Percentiles rank a stretch among this genome's conserved stretches.
These are phyloP conservation scores for Fusarium sp. DNA, from an alignment of 2,329 filamentous ascomycete species.

Conservation along the genomic window DNA sequence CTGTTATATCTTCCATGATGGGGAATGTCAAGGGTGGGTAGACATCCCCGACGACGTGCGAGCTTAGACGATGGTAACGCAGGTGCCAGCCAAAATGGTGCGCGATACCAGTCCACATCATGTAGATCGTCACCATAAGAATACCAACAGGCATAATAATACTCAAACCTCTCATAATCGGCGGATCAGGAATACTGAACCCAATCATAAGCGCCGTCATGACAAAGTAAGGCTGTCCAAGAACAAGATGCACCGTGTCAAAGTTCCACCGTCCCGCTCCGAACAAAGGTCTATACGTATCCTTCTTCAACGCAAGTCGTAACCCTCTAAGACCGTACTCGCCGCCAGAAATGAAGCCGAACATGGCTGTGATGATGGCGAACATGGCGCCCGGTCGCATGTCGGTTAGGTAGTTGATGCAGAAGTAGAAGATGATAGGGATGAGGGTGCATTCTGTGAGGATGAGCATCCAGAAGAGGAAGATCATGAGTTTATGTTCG, in stretches of 20 bases:
- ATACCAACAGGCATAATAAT: constrained; percentile 37
- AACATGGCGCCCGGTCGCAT: constrained; percentile 50
- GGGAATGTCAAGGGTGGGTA: constrained; percentile 26
- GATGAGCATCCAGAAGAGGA: constrained; percentile 42
- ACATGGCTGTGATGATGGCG: constrained; percentile 61
- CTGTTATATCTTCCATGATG: constrained; percentile 34
- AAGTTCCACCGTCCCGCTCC: constrained; percentile 25
- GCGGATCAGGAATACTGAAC: constrained; percentile 32
- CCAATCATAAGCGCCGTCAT: constrained; percentile 39
- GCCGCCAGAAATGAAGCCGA: constrained; percentile 59
- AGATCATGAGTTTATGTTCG: constrained; percentile 43
- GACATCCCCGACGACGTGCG: constrained; percentile 11
- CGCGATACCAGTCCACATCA: constrained; percentile 32
- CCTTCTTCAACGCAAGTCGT: constrained; percentile 17
- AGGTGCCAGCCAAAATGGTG: constrained; percentile 27
- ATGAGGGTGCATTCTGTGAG: constrained; percentile 47
- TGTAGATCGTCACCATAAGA: constrained; percentile 29
- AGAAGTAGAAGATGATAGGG: constrained; percentile 61
- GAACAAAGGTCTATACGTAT: constrained; percentile 18
- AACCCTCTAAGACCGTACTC: constrained; percentile 52
- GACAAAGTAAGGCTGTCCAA: constrained; percentile 28
- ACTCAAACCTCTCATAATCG: constrained; percentile 30
- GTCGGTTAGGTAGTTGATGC: constrained; percentile 51
- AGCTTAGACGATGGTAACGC: constrained; percentile 21
- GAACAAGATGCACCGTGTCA: constrained; percentile 29